Base-by-base conservation (phyloP, 352 stramenopile genomes). In the Phytophthora hybrid region DNA sequence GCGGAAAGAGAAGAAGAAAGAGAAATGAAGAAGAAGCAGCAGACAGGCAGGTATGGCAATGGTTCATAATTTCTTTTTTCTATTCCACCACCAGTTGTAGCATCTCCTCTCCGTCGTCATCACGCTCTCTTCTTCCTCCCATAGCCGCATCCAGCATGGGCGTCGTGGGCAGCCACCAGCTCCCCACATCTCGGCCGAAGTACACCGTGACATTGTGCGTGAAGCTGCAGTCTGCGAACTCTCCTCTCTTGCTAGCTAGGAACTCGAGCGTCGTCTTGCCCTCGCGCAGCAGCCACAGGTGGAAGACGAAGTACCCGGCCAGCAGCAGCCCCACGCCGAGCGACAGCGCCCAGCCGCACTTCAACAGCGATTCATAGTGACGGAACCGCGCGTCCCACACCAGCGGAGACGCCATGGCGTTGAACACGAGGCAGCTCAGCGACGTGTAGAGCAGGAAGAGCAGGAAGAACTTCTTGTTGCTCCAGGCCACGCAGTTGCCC, bases 1-100 rank as follows among this genome's bases (percentile, higher is more conserved):
- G 71, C 84, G 93, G 52, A 96, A 95, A 79, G 83, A 94, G 39
- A 94, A 96, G 77, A 95, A 96, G 71, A 95, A 96, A 62, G 86
- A 94, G 56, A 96, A 96, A 76, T 86, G 59, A 26, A 85, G 59
- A 32, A 49, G 44, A 44, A 88, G 61, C 91, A 90, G 73, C 78
- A 59, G 51, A 29, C 47, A n/a, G 23, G 23, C 23, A 26, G 23
- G 23, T 26, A 26, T 26, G 13, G 51, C 56, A 70, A 41, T 53
- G 57, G 52, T 69, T 73, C 55, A 65, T 69, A 67, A 53, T 67
- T 19, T 73, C 29, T 32, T 55, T 55, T 61, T 51, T 73, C 59
- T 80, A 78, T 65, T 76, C 62, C 56, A 81, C 66, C 41, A 90
- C 66, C 26, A 91, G 70, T 58, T 85, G 69, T 37, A 82, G 59